Evolutionary conservation across 108 stramenopile genomes (phyloP).

Genomic region (Nitzschia palea): DNA sequence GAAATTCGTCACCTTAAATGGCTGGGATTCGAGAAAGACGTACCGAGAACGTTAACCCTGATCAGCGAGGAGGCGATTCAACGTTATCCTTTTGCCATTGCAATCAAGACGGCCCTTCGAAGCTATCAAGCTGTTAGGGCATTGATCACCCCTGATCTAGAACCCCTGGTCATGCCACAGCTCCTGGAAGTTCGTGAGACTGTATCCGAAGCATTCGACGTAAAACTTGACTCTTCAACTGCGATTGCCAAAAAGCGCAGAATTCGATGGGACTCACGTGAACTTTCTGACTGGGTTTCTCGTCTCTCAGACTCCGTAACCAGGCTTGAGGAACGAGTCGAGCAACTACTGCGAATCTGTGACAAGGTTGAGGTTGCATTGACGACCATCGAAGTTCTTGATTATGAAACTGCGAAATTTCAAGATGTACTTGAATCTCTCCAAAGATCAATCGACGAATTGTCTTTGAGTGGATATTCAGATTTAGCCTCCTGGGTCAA

Average conservation of each 20-base stretch:
- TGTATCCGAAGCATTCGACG: constrained; percentile 82
- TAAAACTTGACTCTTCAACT: constrained; percentile 58
- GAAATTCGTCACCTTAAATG: constrained; percentile 96
- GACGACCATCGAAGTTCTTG: constrained; percentile 46
- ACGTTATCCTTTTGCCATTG: constrained; percentile 81
- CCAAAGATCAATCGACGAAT: constrained; percentile 91
- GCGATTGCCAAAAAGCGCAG: constrained; percentile 64
- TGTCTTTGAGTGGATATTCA: constrained; percentile 82
- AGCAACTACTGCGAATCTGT: constrained; percentile 68
- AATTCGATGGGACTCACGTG: constrained; percentile 77
- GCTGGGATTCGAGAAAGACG: constrained; percentile 88
- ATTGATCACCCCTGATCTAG: constrained; percentile 69
- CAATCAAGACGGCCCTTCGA: constrained; percentile 87
- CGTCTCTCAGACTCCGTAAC: constrained; percentile 83
- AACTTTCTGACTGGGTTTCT: constrained; percentile 83
- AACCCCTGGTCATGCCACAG: constrained; percentile 79
- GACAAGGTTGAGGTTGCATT: constrained; percentile 68
- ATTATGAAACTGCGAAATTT: constrained; percentile 65
- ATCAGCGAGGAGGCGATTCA: constrained; percentile 72
- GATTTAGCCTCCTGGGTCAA: constrained; percentile 74
- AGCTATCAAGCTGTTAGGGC: constrained; percentile 78
- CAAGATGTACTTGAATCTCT: constrained; percentile 60
- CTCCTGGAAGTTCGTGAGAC: constrained; percentile 70
- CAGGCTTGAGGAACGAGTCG: constrained; percentile 82
- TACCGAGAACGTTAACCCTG: constrained; percentile 65